These are phyloP conservation scores for Pseudocercospora crystallina DNA, from an alignment of 2,329 filamentous ascomycete species.

Conservation along the genomic window DNA sequence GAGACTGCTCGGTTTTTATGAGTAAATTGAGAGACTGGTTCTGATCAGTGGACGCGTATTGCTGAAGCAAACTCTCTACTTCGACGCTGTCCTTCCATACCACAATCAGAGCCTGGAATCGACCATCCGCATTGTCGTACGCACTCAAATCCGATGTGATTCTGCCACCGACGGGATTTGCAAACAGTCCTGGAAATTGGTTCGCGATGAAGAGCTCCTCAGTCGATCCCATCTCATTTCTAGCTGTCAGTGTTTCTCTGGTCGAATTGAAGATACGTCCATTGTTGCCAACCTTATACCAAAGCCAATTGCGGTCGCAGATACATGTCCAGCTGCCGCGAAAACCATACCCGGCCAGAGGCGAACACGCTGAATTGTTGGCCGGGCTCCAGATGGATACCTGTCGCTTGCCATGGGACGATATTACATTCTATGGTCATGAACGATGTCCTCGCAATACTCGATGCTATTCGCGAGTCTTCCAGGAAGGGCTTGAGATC, in stretches of 20 bases:
- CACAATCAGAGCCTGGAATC: conserved; percentile 1
- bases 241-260: conserved; percentile 1
- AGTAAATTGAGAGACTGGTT: not conserved
- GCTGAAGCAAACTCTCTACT: not conserved
- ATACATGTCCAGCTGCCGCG: conserved; percentile 4
- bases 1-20: not conserved
- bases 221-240: not conserved
- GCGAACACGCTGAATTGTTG: conserved; percentile 1
- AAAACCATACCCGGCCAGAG: conserved; percentile 5
- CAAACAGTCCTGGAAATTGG: conserved; percentile 1
- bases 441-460: not conserved
- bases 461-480: not conserved
- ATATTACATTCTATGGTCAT: not conserved
- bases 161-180: not conserved
- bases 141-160: not conserved
- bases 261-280: conserved; percentile 5
- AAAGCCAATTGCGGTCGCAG: conserved; percentile 6
- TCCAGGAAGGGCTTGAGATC: conserved; percentile 1
- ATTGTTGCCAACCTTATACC: not conserved
- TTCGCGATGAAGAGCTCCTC: conserved; percentile 7
- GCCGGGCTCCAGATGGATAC: conserved; percentile 1
- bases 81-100: conserved; percentile 3
- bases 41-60: not conserved
- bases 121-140: conserved; percentile 2
- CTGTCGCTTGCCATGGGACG: conserved; percentile 3